Evolutionary conservation across 1,284 basidiomycete genomes (phyloP).

Genomic region (Ustilago loliicola): DNA sequence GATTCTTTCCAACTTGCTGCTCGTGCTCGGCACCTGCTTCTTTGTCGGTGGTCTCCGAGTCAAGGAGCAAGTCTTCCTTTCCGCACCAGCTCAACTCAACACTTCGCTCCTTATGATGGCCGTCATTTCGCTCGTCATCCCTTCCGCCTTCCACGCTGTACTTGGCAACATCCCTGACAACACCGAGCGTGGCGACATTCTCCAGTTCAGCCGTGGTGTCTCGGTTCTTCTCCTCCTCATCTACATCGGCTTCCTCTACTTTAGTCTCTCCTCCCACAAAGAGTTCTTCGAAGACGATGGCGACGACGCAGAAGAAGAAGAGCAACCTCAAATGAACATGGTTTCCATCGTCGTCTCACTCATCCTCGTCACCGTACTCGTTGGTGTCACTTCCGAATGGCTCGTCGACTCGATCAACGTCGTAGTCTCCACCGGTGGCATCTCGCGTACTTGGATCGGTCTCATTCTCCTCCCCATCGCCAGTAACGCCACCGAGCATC

Average conservation of each 20-base stretch:
- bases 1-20: conserved; percentile 61
- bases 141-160: conserved; percentile 63
- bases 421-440: conserved; percentile 43
- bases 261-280: conserved; percentile 56
- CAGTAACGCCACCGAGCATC: conserved; percentile 60
- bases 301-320: conserved; percentile 55
- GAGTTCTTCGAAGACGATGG: conserved; percentile 55
- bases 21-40: conserved; percentile 64
- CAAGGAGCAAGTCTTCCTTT: conserved; percentile 57
- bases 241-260: conserved; percentile 63
- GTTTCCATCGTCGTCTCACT: conserved; percentile 46
- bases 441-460: conserved; percentile 61
- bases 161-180: conserved; percentile 52
- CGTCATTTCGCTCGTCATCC: conserved; percentile 65
- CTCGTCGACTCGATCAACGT: conserved; percentile 60
- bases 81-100: conserved; percentile 57
- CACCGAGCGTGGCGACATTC: conserved; percentile 56
- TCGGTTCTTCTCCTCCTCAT: conserved; percentile 61
- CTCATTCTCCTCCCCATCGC: conserved; percentile 62
- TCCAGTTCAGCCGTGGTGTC: conserved; percentile 59
- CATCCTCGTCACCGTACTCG: conserved; percentile 53
- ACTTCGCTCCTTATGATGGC: conserved; percentile 60
- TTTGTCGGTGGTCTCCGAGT: conserved; percentile 62
- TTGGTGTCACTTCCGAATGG: conserved; percentile 67
- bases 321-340: conserved; percentile 59